Conservation (phyloP, 208 protist genomes). For the Trypanosoma melophagium region DNA sequence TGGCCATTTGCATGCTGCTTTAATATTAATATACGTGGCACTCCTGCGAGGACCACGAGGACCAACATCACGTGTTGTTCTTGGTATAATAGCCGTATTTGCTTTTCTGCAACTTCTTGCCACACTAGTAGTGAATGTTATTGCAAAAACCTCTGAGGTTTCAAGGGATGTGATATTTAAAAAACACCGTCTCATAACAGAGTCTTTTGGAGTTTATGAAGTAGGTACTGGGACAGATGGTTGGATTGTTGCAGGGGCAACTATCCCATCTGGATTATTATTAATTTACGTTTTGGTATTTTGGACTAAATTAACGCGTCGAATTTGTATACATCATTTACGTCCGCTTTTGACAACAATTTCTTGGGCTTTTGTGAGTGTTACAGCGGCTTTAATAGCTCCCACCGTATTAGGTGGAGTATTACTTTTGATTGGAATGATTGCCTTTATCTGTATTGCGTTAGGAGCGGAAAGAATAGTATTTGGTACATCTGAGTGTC, state of each 20-base stretch:
- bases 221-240: slow-evolving; percentile 9
- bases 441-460: slow-evolving; percentile 2
- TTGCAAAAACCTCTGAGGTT: not conserved
- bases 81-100: slow-evolving; percentile 10
- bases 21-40: slow-evolving; percentile 18
- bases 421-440: slow-evolving; percentile 24
- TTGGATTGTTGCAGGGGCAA: slow-evolving; percentile 12
- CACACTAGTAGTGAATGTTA: slow-evolving; percentile 25
- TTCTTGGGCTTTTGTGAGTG: slow-evolving; percentile 18
- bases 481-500: not conserved
- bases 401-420: slow-evolving; percentile 16
- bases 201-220: slow-evolving; percentile 26
- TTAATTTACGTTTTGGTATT: slow-evolving; percentile 21
- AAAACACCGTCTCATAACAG: not conserved
- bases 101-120: slow-evolving; percentile 21
- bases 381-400: slow-evolving; percentile 12
- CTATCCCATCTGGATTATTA: slow-evolving; percentile 22
- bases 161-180: slow-evolving; percentile 22
- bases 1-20: slow-evolving; percentile 17
- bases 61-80: slow-evolving; percentile 4
- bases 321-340: not conserved
- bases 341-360: slow-evolving; percentile 15
- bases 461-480: slow-evolving; percentile 4
- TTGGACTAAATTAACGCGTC: slow-evolving; percentile 18
- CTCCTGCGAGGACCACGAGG: not conserved